Base-by-base conservation (phyloP, 306 rosid genomes). In the Quillaja saponaria region DNA sequence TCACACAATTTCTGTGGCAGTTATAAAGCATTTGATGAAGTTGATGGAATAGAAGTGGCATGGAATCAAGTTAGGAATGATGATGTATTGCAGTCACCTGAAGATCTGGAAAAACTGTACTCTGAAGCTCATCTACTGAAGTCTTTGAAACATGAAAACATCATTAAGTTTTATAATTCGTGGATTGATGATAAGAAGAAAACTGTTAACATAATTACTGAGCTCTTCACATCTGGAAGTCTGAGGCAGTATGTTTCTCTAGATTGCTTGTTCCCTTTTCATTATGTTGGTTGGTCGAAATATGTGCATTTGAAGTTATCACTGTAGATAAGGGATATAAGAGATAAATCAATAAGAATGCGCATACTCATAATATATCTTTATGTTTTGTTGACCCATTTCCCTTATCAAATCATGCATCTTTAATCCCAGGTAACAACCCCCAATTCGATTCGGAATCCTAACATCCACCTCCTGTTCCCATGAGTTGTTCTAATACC, bases 381-480 rank as follows among this genome's bases (percentile, higher is more conserved):
- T n/a, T n/a, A n/a, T n/a, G n/a, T n/a, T n/a, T n/a, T n/a, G n/a
- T n/a, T n/a, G n/a, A n/a, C n/a, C n/a, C n/a, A n/a, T n/a, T n/a
- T n/a, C n/a, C n/a, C n/a, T n/a, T n/a, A n/a, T n/a, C n/a, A n/a
- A n/a, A n/a, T n/a, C n/a, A n/a, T n/a, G n/a, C n/a, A 81, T 6
- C 83, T 92, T 92, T 57, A 89, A 86, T 47, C 98, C 96, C 1
- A 95, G 92, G 51, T 88, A 92, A 39, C 88, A 78, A 64, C 98
- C 98, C 28, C 98, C 98, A 67, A 92, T 86, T 80, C 88, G 98
- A 66, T 92, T 96, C 67, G 88, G 98, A 96, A n/a, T n/a, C n/a
- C n/a, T n/a, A n/a, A n/a, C 98, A 92, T 15, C 98, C 98, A 25
- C 98, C 98, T 40, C 98, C 96, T 39, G 98, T 86, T 15, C 98